Base-by-base conservation (phyloP, 192 early-diverging fungal species). In the Gigaspora rosea region DNA sequence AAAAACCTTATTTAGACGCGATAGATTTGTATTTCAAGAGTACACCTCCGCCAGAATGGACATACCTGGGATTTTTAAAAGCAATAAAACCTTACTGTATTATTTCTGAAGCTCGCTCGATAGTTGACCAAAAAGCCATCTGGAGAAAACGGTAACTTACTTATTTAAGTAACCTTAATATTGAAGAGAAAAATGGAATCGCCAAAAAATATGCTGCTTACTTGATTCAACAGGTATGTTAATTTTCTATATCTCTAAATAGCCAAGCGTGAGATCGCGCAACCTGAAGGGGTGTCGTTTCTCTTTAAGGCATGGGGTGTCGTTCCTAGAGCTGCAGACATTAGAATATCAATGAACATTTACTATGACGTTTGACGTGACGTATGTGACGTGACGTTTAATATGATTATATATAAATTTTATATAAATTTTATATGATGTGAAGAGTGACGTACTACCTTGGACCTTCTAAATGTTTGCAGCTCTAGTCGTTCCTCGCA, bases 11-110 rank as follows among this genome's bases (percentile, higher is more conserved):
- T 41, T 41, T 41, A 41, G 36, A 41, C 2, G 36, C 47, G n/a
- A 69, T 49, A 49, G 48, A 71, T 15, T 54, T 22, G 54, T 71
- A 71, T 56, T 71, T 71, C 35, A 22, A 71, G 22, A 71, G 52
- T 54, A 71, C 69, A 27, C 27, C n/a, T n/a, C n/a, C n/a, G 4
- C 52, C 32, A 71, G 27, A 15, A 54, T 71, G 51, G 69, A 54
- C 69, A 36, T 71, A 71, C 52, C n/a, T 71, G 69, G n/a, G n/a
- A n/a, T n/a, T 54, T 71, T 71, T 36, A 22, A 71, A 71, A 41
- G 11, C 69, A 54, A 47, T 71, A 36, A 71, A 54, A 11, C 33
- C 69, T 71, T 71, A 54, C 32, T 71, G 69, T 27, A 54, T 71
- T 41, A 71, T 27, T 71, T 51, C 49, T 9, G 36, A 54, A 54